Conservation (phyloP, 805 yeast genomes). For the Saturnispora hagleri region DNA sequence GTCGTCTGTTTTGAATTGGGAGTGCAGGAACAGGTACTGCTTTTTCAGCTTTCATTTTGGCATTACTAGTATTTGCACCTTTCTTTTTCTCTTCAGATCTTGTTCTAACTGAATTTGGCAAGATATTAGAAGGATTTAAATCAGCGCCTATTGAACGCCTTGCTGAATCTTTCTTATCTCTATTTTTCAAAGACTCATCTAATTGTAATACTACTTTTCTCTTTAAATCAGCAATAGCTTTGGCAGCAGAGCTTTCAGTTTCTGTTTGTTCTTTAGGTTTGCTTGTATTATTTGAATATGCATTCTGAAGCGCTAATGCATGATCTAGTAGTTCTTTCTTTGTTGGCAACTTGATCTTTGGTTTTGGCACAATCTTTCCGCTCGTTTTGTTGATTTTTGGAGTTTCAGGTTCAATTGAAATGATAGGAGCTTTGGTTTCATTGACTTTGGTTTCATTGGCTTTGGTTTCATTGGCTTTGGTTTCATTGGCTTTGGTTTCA, state of each 20-base stretch:
- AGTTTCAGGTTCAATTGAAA: conserved; percentile 1
- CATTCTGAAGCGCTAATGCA: conserved; percentile 1
- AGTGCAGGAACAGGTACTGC: background rate
- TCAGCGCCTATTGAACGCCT: conserved; percentile 14
- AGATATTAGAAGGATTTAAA: conserved; percentile 17
- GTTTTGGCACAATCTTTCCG: conserved; percentile 1
- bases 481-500: background rate
- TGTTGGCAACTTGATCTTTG: conserved; percentile 2
- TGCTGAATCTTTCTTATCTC: background rate
- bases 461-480: background rate
- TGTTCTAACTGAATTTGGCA: conserved; percentile 6
- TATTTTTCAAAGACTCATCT: background rate
- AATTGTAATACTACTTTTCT: conserved; percentile 2
- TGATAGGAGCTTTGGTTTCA: background rate
- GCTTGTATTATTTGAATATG: background rate
- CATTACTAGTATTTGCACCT: background rate
- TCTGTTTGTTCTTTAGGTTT: background rate
- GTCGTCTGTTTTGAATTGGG: background rate
- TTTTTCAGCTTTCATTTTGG: background rate
- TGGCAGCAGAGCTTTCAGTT: background rate
- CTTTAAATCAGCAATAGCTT: background rate
- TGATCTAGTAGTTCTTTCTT: conserved; percentile 3
- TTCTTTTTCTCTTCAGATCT: background rate
- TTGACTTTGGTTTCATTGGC: too few species aligned
- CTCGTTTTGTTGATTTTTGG: background rate